Conservation (phyloP, 2,329 filamentous ascomycete species). For the Sporothrix variecibatus region DNA sequence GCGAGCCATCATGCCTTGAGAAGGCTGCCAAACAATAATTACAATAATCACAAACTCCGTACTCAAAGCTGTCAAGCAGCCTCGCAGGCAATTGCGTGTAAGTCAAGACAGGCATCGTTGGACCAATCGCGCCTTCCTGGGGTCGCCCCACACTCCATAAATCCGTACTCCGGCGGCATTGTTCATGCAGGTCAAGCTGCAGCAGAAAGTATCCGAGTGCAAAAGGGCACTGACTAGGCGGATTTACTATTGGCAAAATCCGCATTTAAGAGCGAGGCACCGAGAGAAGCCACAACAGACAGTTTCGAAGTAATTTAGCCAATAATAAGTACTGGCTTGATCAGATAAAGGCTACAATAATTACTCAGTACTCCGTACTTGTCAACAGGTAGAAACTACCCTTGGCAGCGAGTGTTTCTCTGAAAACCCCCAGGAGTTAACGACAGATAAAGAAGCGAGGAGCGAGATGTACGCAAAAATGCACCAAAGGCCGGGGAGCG, state of each 20-base stretch:
- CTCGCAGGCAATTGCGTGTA: neutral
- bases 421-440: neutral
- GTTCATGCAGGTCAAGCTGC: neutral
- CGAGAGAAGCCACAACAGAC: neutral
- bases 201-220: neutral
- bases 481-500: too few relatives aligned
- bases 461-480: neutral
- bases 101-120: neutral
- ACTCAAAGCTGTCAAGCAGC: neutral
- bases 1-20: neutral
- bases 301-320: too few relatives aligned
- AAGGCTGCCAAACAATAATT: too few relatives aligned
- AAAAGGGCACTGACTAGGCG: neutral
- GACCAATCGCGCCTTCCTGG: neutral
- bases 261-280: neutral
- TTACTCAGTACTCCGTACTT: too few relatives aligned
- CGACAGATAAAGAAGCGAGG: neutral
- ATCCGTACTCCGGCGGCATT: slow-evolving; percentile 4
- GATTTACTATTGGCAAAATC: neutral
- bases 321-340: too few relatives aligned
- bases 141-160: neutral
- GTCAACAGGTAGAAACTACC: too few relatives aligned
- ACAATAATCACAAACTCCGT: neutral
- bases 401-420: too few relatives aligned
- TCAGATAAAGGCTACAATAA: too few relatives aligned